Evolutionary conservation across 768 basidiomycete genomes (phyloP).

Genomic region (Naganishia friedmannii): DNA sequence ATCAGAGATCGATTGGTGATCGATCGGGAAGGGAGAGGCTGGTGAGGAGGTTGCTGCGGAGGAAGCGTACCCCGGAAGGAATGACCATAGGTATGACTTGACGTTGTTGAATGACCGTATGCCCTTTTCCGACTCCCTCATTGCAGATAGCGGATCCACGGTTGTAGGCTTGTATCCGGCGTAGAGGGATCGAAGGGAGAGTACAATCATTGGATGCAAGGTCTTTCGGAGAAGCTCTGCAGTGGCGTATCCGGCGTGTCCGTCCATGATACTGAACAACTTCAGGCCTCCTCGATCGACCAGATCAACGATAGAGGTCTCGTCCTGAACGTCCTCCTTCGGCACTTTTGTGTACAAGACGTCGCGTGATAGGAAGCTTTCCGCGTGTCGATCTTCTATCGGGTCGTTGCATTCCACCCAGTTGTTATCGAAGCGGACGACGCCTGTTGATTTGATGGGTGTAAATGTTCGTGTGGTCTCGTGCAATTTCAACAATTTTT

Average conservation of each 20-base stretch:
- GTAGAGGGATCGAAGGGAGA: slow-evolving; percentile 60
- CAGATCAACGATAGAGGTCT: slow-evolving; percentile 19
- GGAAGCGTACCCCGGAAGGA: slow-evolving; percentile 9
- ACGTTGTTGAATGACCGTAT: neutral
- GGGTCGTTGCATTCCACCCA: slow-evolving; percentile 80
- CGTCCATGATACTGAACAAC: slow-evolving; percentile 67
- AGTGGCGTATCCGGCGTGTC: slow-evolving; percentile 76
- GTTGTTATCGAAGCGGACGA: slow-evolving; percentile 64
- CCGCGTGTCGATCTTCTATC: slow-evolving; percentile 82
- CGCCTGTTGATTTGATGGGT: slow-evolving; percentile 32
- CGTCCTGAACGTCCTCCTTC: slow-evolving; percentile 1
- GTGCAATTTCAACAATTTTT: slow-evolving; percentile 8
- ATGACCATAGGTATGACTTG: slow-evolving; percentile 32
- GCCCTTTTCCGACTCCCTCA: slow-evolving; percentile 1
- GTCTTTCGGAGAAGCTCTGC: slow-evolving; percentile 73
- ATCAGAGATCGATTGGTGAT: slow-evolving; percentile 15
- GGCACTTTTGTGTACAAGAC: slow-evolving; percentile 52
- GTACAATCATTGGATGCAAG: slow-evolving; percentile 70
- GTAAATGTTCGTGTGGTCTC: slow-evolving; percentile 22
- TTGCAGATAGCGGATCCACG: slow-evolving; percentile 11
- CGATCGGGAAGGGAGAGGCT: slow-evolving; percentile 27
- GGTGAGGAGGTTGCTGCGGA: neutral
- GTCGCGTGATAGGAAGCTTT: slow-evolving; percentile 64
- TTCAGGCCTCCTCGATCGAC: slow-evolving; percentile 28
- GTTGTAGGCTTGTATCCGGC: slow-evolving; percentile 23